Conservation (phyloP, 1,284 basidiomycete species). For the Austropuccinia psidii region DNA sequence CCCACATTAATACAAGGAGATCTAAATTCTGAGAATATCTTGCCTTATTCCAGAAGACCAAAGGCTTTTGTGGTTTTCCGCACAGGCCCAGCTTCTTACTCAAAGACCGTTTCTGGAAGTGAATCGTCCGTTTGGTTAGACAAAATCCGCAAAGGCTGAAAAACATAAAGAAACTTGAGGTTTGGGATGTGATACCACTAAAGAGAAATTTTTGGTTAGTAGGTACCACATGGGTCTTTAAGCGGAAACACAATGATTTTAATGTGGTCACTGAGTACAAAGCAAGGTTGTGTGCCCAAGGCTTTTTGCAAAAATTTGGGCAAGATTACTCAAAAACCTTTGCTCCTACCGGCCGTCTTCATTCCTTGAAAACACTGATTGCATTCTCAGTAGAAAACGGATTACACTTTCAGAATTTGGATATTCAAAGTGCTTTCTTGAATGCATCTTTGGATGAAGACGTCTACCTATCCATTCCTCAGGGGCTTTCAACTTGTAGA, state of each 20-base stretch:
- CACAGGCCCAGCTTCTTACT: too few species aligned
- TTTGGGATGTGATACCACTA: not conserved
- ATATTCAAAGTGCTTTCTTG: too few species aligned
- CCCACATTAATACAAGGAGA: too few species aligned
- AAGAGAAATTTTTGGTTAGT: not conserved
- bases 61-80: too few species aligned
- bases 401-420: too few species aligned
- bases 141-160: not conserved
- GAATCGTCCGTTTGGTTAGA: too few species aligned
- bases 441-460: not conserved
- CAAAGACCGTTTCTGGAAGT: too few species aligned
- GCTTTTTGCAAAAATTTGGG: not conserved
- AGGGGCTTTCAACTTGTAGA: not conserved
- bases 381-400: not conserved
- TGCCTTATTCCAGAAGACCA: too few species aligned
- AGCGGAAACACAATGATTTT: not conserved
- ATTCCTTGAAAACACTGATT: not conserved
- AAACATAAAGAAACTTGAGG: not conserved
- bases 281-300: not conserved
- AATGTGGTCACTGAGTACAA: too few species aligned
- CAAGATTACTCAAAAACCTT: not conserved
- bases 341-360: not conserved
- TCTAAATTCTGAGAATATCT: too few species aligned
- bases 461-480: not conserved
- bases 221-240: not conserved